Conservation (phyloP, 2,329 filamentous ascomycete species). For the Ophiocordyceps sinensis region DNA sequence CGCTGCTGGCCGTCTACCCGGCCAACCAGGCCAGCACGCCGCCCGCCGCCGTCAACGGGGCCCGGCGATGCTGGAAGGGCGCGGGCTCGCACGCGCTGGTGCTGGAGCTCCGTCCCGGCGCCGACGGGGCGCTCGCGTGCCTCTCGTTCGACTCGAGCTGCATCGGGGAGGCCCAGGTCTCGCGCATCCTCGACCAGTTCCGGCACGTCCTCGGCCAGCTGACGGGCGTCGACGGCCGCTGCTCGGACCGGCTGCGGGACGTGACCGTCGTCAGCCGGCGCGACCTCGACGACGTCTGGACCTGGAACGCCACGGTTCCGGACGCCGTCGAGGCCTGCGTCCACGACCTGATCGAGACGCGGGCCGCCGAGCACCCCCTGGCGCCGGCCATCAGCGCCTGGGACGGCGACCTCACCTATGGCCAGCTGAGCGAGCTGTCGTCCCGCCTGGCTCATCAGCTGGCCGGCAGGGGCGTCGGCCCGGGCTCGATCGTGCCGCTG, state of each 20-base stretch:
- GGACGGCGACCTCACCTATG: constrained; percentile 26
- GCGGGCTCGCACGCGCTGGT: constrained; percentile 3
- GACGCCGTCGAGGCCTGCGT: neutral
- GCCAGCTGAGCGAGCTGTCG: constrained; percentile 11
- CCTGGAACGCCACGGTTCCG: neutral
- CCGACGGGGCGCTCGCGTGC: neutral
- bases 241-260: neutral
- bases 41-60: neutral
- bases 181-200: constrained; percentile 3
- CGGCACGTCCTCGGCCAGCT: constrained; percentile 3
- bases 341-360: neutral
- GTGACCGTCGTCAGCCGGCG: constrained; percentile 2
- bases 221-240: neutral
- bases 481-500: neutral
- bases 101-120: constrained; percentile 1
- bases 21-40: neutral
- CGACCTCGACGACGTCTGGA: constrained; percentile 4
- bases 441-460: constrained; percentile 4
- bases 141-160: constrained; percentile 4
- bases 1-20: constrained; percentile 2
- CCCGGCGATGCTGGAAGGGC: neutral
- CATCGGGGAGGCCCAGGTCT: constrained; percentile 1
- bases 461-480: constrained; percentile 6
- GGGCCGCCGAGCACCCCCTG: constrained; percentile 6
- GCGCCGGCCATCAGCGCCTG: constrained; percentile 23